Conservation (phyloP, 2,329 filamentous ascomycete genomes). For the Trichothecium sympodiale region DNA sequence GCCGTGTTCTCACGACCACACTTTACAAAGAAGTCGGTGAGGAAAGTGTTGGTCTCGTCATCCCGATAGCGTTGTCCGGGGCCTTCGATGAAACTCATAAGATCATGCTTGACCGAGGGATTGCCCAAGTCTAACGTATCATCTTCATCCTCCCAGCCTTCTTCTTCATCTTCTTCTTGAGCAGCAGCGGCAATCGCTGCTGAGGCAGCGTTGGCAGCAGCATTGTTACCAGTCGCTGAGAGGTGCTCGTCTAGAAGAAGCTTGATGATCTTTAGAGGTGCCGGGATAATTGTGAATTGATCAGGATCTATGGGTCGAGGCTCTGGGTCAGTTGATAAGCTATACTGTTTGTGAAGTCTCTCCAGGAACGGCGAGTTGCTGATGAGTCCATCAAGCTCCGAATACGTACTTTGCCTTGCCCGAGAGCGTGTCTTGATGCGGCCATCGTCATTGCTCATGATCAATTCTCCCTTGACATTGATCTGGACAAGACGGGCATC, state of each 20-base stretch:
- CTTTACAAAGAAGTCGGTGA: slow-evolving; percentile 68
- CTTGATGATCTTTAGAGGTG: slow-evolving; percentile 91
- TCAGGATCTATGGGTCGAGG: slow-evolving; percentile 56
- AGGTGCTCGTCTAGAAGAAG: slow-evolving; percentile 86
- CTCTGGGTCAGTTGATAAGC: neutral
- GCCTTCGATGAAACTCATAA: slow-evolving; percentile 66
- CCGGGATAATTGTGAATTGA: slow-evolving; percentile 76
- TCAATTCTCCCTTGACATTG: slow-evolving; percentile 82
- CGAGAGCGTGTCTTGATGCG: slow-evolving; percentile 90
- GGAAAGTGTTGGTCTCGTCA: slow-evolving; percentile 80
- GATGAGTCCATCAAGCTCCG: neutral
- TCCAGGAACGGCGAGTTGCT: slow-evolving; percentile 2
- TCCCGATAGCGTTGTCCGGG: slow-evolving; percentile 57
- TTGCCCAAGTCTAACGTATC: slow-evolving; percentile 67
- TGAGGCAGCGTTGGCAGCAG: slow-evolving; percentile 49
- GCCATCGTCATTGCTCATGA: slow-evolving; percentile 62
- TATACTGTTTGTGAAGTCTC: slow-evolving; percentile 2
- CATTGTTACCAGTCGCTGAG: slow-evolving; percentile 59
- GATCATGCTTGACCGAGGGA: slow-evolving; percentile 56
- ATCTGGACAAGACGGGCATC: slow-evolving; percentile 70
- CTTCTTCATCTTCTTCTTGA: slow-evolving; percentile 59
- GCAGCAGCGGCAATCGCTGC: slow-evolving; percentile 51
- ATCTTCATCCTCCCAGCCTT: slow-evolving; percentile 82
- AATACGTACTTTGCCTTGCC: slow-evolving; percentile 60
- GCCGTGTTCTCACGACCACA: slow-evolving; percentile 45